Base-by-base conservation (phyloP, 108 stramenopile genomes). In the Nitzschia inconspicua region DNA sequence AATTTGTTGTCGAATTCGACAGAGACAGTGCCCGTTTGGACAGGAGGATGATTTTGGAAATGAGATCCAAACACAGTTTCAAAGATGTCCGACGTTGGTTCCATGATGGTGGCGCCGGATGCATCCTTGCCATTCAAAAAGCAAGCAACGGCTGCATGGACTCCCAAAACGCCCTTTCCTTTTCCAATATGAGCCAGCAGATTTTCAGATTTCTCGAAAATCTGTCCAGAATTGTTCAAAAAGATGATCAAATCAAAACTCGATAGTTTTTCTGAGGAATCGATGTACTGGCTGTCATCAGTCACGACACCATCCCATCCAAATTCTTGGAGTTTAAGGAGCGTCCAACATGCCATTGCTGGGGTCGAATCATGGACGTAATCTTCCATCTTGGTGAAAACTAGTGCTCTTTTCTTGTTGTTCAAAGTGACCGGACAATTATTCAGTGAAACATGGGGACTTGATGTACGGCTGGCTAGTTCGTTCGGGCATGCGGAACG, bases 111-210 rank as follows among this genome's bases (percentile, higher is more conserved):
- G 3, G 47, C 63, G 13, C 63, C 63, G 24, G 48, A 48, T 14
- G 63, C 63, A 54, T 65, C 63, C 31, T 50, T 29, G 4, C 63
- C 63, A 50, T 51, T 54, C 7, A 65, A 22, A 24, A 65, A 65
- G 7, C 19, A 8, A 4, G 63, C 63, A 34, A 65, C n/a, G 9
- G 63, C 63, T 4, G 63, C 63, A 27, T 65, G 63, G 19, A 54
- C 63, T 9, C 63, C 63, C 9, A 65, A 18, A 6, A 65, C 51
- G 31, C 63, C 63, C 35, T 54, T 40, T 29, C 63, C 63, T 7
- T 42, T 19, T 5, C 18, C 63, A 28, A 65, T 35, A 14, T 65
- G 63, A 7, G 9, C 16, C 37, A 54, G 5, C 11, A 65, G 40
- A 4, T 8, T 19, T 37, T 53, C 24, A 4, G 16, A 28, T 3